Percentiles rank a stretch among this genome's conserved stretches.
Conservation (phyloP, 1,284 basidiomycete genomes). For the Papiliotrema laurentii region DNA sequence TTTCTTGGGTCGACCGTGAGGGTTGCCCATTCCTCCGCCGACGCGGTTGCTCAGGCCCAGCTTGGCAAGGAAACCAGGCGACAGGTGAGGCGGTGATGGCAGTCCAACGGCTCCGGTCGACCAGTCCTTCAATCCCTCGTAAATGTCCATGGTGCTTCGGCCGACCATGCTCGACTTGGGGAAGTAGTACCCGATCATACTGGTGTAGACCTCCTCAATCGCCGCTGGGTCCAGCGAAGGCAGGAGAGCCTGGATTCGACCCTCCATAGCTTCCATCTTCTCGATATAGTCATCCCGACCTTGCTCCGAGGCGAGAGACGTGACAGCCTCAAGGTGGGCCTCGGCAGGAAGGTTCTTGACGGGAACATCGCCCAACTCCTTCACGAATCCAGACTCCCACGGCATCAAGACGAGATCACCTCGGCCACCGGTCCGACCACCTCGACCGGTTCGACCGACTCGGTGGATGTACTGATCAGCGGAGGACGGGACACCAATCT, state of each 20-base stretch:
- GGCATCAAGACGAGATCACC: conserved; percentile 83
- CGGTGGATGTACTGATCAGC: conserved; percentile 85
- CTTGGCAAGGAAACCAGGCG: conserved; percentile 52
- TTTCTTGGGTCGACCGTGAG: conserved; percentile 1
- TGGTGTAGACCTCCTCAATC: conserved; percentile 63
- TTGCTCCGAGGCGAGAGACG: conserved; percentile 50
- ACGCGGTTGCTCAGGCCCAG: conserved; percentile 31
- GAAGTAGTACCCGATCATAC: conserved; percentile 73
- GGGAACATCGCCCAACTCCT: conserved; percentile 65
- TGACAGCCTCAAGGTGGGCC: conserved; percentile 56
- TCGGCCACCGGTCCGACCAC: conserved; percentile 60
- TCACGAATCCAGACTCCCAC: conserved; percentile 74
- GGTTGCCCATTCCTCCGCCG: conserved; percentile 4
- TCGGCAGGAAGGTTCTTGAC: conserved; percentile 59
- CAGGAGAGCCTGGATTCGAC: conserved; percentile 45
- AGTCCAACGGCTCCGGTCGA: conserved; percentile 56
- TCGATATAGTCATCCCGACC: conserved; percentile 10
- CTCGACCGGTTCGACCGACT: conserved; percentile 86
- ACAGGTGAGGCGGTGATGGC: conserved; percentile 54
- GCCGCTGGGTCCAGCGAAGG: conserved; percentile 56
- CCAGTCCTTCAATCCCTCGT: conserved; percentile 67
- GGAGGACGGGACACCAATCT: conserved; percentile 72
- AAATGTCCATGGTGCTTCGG: conserved; percentile 48
- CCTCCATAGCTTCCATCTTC: conserved; percentile 43
- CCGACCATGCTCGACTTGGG: conserved; percentile 56